These are phyloP conservation scores for Saccharomyces uvarum DNA, from an alignment of 1,139 yeast species.

Conservation along the genomic window DNA sequence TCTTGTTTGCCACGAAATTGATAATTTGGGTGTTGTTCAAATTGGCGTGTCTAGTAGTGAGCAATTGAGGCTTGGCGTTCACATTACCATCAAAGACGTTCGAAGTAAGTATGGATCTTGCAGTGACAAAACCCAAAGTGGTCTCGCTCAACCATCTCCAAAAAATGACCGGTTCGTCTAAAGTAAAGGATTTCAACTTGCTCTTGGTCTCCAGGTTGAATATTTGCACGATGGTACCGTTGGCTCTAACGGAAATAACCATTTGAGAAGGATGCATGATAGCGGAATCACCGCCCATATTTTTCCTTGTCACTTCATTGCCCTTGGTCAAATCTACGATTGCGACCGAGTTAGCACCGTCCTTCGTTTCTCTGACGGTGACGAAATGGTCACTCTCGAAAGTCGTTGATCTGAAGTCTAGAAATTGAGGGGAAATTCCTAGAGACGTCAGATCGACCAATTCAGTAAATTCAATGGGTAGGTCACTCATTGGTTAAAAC, in stretches of 20 bases:
- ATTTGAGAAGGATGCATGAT: conserved; percentile 88
- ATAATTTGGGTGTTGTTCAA: conserved; percentile 82
- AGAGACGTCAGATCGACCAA: conserved; percentile 77
- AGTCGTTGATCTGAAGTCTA: conserved; percentile 90
- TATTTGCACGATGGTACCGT: conserved; percentile 90
- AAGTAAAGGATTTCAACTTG: conserved; percentile 78
- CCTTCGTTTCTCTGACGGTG: conserved; percentile 74
- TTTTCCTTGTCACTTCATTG: conserved; percentile 71
- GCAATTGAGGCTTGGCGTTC: conserved; percentile 61
- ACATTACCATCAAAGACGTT: conserved; percentile 75
- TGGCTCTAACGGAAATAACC: conserved; percentile 90
- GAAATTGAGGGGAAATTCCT: conserved; percentile 76
- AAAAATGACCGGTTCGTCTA: conserved; percentile 83
- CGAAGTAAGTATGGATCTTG: conserved; percentile 69
- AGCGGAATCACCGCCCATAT: conserved; percentile 96
- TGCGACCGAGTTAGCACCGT: conserved; percentile 80
- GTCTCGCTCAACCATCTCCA: conserved; percentile 88
- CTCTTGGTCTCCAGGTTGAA: conserved; percentile 84
- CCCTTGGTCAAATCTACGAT: conserved; percentile 76
- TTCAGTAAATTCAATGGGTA: conserved; percentile 96
- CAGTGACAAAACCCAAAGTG: conserved; percentile 78
- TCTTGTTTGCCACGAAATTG: conserved; percentile 76
- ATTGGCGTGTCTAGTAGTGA: conserved; percentile 78
- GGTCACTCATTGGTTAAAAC: conserved; percentile 42
- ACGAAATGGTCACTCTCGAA: conserved; percentile 88